Evolutionary conservation across 768 basidiomycete species (phyloP), one percentile per base, ranked within the genome.

Genomic region (Suillus subluteus): DNA sequence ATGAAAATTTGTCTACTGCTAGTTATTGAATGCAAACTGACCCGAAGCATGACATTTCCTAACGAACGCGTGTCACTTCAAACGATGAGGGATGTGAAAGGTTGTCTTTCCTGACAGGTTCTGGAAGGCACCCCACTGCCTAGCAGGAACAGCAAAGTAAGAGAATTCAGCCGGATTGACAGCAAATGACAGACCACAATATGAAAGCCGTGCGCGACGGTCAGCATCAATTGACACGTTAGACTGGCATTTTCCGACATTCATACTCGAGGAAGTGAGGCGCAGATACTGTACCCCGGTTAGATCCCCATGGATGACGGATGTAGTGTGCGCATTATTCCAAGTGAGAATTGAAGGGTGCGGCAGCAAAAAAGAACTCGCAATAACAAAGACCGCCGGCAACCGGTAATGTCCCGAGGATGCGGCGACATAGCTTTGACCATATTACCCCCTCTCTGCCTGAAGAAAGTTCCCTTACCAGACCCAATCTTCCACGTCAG

Each of bases 401-500:
- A 21, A 67, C n/a, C 41, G 4, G 62, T 48, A 21, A 67, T 50
- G 8, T 30, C 56, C 15, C 13, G 13, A 26, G 63, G 58, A 48
- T 67, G 48, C n/a, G 7, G 4, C 32, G 11, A 16, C 30, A 18
- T 5, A 15, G 8, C 38, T 18, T 11, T 58, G 0, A 23, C n/a
- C n/a, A 23, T 26, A 13, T 26, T 21, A 26, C 15, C 38, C 26
- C 58, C 13, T 15, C 16, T 16, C 6, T 8, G 30, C 37, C 37
- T 26, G 37, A 38, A 2, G n/a, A 35, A 56, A 16, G 9, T 6
- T 40, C 8, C 21, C 70, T 37, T 16, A 71, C 72, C 40, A 75
- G 48, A 7, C 52, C 30, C 7, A 72, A 62, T 3, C 65, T 50
- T 13, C 40, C 30, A 32, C 26, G 18, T 43, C 44, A 23, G 41